phyloP scores from a whole-genome alignment of 192 early-diverging fungal species.

The Lobosporangium transversale region DNA sequence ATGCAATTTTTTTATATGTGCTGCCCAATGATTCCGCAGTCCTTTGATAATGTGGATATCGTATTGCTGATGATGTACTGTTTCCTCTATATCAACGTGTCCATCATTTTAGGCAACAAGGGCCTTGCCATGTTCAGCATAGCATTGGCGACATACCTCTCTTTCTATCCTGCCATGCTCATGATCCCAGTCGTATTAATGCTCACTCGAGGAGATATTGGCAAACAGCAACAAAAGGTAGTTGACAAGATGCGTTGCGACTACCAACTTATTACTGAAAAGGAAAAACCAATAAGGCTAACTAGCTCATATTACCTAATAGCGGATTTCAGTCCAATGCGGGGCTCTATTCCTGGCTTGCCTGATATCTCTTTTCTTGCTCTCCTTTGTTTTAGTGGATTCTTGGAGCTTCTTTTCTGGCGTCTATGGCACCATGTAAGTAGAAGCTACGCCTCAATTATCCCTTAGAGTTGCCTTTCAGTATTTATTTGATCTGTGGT shows the following conservation, averaged over 20 bases:
- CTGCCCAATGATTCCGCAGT: no score
- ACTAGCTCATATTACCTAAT: no score
- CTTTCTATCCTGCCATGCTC: slow-evolving; percentile 89
- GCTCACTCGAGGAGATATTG: slow-evolving; percentile 31
- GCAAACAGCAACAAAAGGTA: slow-evolving; percentile 20
- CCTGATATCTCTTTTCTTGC: slow-evolving; percentile 57
- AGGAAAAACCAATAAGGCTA: no score
- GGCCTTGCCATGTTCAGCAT: slow-evolving; percentile 72
- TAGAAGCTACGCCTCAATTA: no score
- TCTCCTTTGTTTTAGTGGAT: slow-evolving; percentile 69
- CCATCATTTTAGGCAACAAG: slow-evolving; percentile 55
- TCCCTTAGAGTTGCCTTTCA: no score
- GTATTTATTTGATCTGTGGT: no score
- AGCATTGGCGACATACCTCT: slow-evolving; percentile 84
- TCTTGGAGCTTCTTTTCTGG: slow-evolving; percentile 76
- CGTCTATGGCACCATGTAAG: slow-evolving; percentile 81
- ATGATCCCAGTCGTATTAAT: slow-evolving; percentile 68
- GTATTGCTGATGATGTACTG: no score
- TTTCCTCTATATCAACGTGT: no score
- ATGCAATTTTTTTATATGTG: no score
- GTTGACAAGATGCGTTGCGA: neutral
- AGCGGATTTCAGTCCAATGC: slow-evolving; percentile 25
- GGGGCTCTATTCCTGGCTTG: slow-evolving; percentile 50
- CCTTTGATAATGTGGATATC: no score
- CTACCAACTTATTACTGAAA: no score